phyloP scores from a whole-genome alignment of 2,329 filamentous ascomycete species.

The Ophiocordyceps polyrhachis-furcata region DNA sequence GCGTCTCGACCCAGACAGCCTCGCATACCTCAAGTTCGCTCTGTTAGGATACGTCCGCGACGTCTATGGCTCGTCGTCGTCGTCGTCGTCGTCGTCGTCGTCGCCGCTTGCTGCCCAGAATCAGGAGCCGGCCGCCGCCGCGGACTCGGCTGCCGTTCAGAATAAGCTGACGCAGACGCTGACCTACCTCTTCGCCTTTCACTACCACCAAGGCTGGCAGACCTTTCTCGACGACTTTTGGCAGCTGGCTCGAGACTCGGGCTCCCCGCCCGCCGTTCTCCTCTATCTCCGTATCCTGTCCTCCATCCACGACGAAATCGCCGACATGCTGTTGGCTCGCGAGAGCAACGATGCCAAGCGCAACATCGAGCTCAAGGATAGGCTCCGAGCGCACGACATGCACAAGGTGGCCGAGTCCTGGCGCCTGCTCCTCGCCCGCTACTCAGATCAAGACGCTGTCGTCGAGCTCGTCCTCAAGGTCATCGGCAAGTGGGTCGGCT shows the following conservation, averaged over 20 bases:
- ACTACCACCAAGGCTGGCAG: constrained; percentile 77
- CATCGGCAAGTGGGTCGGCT: constrained; percentile 95
- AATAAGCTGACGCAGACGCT: constrained; percentile 96
- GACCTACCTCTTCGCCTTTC: constrained; percentile 76
- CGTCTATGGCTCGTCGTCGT: constrained; percentile 39
- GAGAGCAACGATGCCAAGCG: constrained; percentile 63
- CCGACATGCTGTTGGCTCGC: constrained; percentile 71
- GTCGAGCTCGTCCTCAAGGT: constrained; percentile 79
- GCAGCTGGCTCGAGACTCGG: constrained; percentile 46
- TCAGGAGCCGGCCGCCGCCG: constrained; percentile 47
- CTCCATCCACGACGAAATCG: constrained; percentile 93
- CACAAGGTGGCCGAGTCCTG: constrained; percentile 75
- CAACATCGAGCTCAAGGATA: constrained; percentile 79
- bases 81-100: constrained; percentile 9
- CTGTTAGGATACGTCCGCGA: constrained; percentile 65
- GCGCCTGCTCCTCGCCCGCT: constrained; percentile 75
- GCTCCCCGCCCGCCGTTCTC: constrained; percentile 53
- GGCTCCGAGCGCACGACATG: constrained; percentile 72
- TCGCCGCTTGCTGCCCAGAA: constrained; percentile 18
- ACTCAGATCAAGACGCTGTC: constrained; percentile 51
- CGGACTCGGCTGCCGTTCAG: constrained; percentile 63
- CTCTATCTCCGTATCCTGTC: constrained; percentile 78
- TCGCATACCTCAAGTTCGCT: constrained; percentile 61
- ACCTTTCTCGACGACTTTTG: constrained; percentile 84
- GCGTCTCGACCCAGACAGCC: constrained; percentile 50